A percentile compares a stretch with the other conserved stretches of the same genome.
These are phyloP conservation scores for Globisporangium spinosum DNA, from an alignment of 352 stramenopile genomes.

Conservation along the genomic window DNA sequence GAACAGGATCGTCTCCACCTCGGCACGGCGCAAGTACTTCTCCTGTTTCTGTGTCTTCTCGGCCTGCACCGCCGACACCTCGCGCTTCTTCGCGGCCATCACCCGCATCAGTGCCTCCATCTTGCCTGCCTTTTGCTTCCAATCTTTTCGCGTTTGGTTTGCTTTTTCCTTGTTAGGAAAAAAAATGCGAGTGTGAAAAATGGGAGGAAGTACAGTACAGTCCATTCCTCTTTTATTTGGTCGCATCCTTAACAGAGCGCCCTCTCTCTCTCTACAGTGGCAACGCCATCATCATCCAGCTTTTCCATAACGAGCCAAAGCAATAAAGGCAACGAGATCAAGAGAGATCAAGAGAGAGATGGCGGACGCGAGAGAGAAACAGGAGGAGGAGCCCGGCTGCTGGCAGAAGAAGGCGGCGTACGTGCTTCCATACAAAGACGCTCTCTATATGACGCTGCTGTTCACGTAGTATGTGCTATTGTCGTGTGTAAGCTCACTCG, in stretches of 20 bases:
- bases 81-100: constrained; percentile 82
- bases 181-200: neutral
- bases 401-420: constrained; percentile 71
- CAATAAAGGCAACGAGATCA: constrained; percentile 23
- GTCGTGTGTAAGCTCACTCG: neutral
- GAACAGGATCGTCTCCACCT: constrained; percentile 64
- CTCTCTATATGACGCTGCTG: neutral
- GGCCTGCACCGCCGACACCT: constrained; percentile 48
- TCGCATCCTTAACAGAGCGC: constrained; percentile 18
- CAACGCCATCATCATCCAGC: neutral
- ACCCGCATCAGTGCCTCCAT: constrained; percentile 76
- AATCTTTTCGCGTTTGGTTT: neutral
- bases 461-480: neutral
- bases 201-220: neutral
- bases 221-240: neutral
- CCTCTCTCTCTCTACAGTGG: neutral
- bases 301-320: neutral
- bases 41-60: constrained; percentile 79
- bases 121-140: neutral
- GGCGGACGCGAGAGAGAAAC: constrained; percentile 5
- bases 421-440: constrained; percentile 4
- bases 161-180: neutral
- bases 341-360: neutral
- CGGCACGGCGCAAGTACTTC: constrained; percentile 76
- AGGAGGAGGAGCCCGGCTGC: constrained; percentile 44